A percentile compares a stretch with the other conserved stretches of the same genome.
Conservation (phyloP, 1,284 basidiomycete species). For the Termitomyces sp. region DNA sequence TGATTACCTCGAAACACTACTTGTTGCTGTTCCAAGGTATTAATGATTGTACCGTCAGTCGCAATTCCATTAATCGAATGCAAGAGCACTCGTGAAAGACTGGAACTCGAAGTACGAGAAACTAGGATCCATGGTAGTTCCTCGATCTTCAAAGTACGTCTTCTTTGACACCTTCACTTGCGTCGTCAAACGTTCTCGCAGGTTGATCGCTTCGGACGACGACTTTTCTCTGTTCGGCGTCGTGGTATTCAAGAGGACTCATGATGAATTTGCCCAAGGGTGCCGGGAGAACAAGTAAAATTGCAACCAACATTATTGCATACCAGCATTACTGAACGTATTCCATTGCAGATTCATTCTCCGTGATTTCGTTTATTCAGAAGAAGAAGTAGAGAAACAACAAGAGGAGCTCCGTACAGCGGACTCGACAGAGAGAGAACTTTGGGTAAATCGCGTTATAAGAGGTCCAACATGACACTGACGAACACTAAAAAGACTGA, state of each 20-base stretch:
- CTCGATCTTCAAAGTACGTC: constrained; percentile 79
- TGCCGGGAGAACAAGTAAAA: constrained; percentile 91
- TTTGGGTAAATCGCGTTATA: constrained; percentile 69
- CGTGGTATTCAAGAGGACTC: constrained; percentile 87
- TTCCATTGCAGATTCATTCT: constrained; percentile 65
- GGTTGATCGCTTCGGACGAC: constrained; percentile 74
- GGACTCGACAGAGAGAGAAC: constrained; percentile 89
- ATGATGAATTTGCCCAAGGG: constrained; percentile 92
- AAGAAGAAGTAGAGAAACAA: constrained; percentile 80
- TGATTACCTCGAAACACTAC: constrained; percentile 89
- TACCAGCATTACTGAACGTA: constrained; percentile 1
- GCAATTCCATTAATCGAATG: constrained; percentile 23
- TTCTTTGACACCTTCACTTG: constrained; percentile 8
- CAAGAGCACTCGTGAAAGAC: constrained; percentile 78
- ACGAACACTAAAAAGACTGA: constrained; percentile 64
- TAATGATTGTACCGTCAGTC: constrained; percentile 32
- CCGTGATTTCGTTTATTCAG: constrained; percentile 92
- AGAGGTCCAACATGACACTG: constrained; percentile 5
- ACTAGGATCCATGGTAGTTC: constrained; percentile 87
- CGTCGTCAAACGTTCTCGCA: constrained; percentile 23
- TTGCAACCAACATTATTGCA: background rate
- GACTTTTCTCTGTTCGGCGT: constrained; percentile 88
- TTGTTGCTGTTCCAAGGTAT: constrained; percentile 95
- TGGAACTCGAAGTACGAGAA: constrained; percentile 92
- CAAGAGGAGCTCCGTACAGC: constrained; percentile 77